Percentiles rank a stretch among this genome's conserved stretches.
Evolutionary conservation across 2,329 filamentous ascomycete species (phyloP).

Genomic region (Helotiales sp.): DNA sequence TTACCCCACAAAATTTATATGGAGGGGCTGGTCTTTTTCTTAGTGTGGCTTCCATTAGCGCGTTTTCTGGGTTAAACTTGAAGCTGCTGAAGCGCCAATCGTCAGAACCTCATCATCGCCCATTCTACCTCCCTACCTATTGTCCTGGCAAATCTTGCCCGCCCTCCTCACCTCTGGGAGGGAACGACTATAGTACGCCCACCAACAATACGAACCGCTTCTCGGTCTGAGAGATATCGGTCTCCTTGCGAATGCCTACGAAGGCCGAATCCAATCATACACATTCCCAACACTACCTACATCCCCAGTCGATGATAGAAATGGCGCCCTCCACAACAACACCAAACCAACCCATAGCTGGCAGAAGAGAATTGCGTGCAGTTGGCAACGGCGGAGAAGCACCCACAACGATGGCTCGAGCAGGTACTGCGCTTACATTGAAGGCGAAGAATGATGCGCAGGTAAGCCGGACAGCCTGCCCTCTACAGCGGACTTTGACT

Average conservation of each 20-base stretch:
- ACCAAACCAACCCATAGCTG: not conserved
- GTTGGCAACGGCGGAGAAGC: not conserved
- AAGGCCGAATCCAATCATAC: not conserved
- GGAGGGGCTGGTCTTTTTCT: not conserved
- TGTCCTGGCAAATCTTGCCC: conserved; percentile 6
- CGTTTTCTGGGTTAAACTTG: not conserved
- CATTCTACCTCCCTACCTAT: no score
- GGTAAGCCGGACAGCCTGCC: conserved; percentile 22
- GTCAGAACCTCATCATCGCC: conserved; percentile 4
- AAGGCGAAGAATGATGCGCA: conserved; percentile 14
- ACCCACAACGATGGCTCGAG: conserved; percentile 6
- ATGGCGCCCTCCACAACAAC: conserved; percentile 18
- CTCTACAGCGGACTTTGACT: conserved; percentile 16
- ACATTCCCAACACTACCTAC: not conserved
- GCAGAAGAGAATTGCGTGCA: conserved; percentile 2
- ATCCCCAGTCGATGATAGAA: not conserved
- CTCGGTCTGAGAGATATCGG: not conserved
- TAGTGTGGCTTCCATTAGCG: not conserved
- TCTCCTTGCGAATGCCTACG: no score
- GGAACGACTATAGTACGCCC: not conserved
- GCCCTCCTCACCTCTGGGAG: conserved; percentile 8
- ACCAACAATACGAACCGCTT: not conserved
- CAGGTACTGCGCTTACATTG: not conserved
- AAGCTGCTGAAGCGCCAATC: not conserved
- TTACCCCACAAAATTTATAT: not conserved